phyloP scores from a whole-genome alignment of 805 yeast species.

The Dipodascus geniculatus region DNA sequence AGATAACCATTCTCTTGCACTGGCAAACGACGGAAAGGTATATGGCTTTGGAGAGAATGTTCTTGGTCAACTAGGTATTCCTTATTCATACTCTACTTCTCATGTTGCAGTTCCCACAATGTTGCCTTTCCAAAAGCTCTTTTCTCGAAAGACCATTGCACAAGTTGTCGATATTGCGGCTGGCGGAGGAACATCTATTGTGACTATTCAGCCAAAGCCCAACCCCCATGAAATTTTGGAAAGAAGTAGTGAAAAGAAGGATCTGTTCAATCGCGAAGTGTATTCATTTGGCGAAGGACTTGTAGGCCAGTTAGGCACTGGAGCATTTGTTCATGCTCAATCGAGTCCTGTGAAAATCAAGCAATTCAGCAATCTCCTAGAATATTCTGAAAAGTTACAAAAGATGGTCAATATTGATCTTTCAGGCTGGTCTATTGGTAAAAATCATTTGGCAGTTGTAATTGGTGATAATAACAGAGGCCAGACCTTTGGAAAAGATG shows the following conservation, averaged over 20 bases:
- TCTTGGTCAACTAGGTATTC: slow-evolving; percentile 74
- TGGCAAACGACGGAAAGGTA: slow-evolving; percentile 55
- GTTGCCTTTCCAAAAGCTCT: slow-evolving; percentile 32
- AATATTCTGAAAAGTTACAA: slow-evolving; percentile 39
- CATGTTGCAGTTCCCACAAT: slow-evolving; percentile 58
- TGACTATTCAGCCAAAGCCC: slow-evolving; percentile 15
- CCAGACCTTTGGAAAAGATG: slow-evolving; percentile 29
- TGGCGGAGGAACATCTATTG: slow-evolving; percentile 52
- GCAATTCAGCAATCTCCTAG: slow-evolving; percentile 35
- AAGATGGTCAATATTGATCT: slow-evolving; percentile 36
- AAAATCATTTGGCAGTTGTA: slow-evolving; percentile 51
- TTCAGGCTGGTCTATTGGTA: slow-evolving; percentile 46
- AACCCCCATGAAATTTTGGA: slow-evolving; percentile 6
- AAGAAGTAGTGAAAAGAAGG: slow-evolving; percentile 16
- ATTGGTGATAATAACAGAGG: slow-evolving; percentile 31
- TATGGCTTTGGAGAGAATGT: slow-evolving; percentile 81
- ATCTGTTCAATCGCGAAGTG: slow-evolving; percentile 18
- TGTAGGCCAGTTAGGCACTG: slow-evolving; percentile 77
- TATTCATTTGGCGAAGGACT: slow-evolving; percentile 76
- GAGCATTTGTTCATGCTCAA: slow-evolving; percentile 63
- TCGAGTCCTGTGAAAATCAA: slow-evolving; percentile 51
- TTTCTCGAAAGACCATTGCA: slow-evolving; percentile 29
- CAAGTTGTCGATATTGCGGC: slow-evolving; percentile 40
- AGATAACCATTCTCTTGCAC: slow-evolving; percentile 54
- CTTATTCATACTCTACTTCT: slow-evolving; percentile 54